Percentiles rank a stretch among this genome's conserved stretches.
phyloP scores from a whole-genome alignment of 1,284 basidiomycete species.

The Ustilago bromivora region DNA sequence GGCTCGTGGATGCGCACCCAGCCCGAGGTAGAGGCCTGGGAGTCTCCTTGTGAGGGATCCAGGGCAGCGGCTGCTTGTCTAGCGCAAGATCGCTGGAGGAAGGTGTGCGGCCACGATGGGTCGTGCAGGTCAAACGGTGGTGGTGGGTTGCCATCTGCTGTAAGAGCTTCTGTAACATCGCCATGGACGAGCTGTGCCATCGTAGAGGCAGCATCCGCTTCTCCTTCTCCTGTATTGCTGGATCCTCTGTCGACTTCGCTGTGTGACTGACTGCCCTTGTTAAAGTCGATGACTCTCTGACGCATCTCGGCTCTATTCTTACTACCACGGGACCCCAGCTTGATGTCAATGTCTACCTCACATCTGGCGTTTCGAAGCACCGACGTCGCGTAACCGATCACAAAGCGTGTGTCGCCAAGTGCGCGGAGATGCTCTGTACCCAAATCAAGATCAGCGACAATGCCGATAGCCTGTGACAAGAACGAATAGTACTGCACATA shows the following conservation, averaged over 20 bases:
- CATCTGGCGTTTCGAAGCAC: constrained; percentile 60
- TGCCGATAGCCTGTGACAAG: constrained; percentile 86
- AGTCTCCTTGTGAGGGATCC: constrained; percentile 4
- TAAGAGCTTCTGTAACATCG: constrained; percentile 50
- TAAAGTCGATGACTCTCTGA: constrained; percentile 40
- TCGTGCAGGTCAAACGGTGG: constrained; percentile 45
- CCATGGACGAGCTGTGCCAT: constrained; percentile 37
- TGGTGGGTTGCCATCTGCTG: constrained; percentile 12
- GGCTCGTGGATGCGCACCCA: constrained; percentile 56
- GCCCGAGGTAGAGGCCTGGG: not conserved
- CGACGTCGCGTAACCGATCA: constrained; percentile 80
- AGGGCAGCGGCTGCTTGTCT: constrained; percentile 10
- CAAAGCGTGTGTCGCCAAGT: constrained; percentile 92
- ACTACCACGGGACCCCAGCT: constrained; percentile 54
- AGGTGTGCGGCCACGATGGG: constrained; percentile 51
- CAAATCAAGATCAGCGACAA: constrained; percentile 84
- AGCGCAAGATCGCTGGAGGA: constrained; percentile 11
- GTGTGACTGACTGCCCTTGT: not conserved
- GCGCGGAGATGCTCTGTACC: constrained; percentile 88
- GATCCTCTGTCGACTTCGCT: not conserved
- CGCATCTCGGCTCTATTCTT: constrained; percentile 60
- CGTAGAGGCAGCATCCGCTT: not conserved
- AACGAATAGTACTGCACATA: constrained; percentile 78
- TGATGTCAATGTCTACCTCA: constrained; percentile 61
- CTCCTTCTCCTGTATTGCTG: not conserved